phyloP scores from a whole-genome alignment of 2,329 filamentous ascomycete genomes.

The Colletotrichum destructivum region DNA sequence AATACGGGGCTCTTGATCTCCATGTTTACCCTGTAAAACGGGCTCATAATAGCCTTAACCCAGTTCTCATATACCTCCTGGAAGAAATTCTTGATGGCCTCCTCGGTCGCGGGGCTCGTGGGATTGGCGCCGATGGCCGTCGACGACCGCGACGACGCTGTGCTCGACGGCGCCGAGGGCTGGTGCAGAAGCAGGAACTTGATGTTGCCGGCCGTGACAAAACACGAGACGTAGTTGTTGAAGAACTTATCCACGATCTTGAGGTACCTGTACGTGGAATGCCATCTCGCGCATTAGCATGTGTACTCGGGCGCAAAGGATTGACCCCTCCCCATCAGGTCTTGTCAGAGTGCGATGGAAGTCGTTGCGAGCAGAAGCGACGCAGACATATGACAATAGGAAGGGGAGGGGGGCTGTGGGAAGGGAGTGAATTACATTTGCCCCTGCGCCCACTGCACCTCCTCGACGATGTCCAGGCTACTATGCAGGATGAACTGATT shows the following conservation, averaged over 20 bases:
- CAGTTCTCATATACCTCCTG: slow-evolving; percentile 95
- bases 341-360: background rate
- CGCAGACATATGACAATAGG: background rate
- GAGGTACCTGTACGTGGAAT: slow-evolving; percentile 77
- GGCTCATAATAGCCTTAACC: slow-evolving; percentile 97
- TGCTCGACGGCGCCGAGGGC: slow-evolving; percentile 65
- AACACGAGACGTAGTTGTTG: slow-evolving; percentile 94
- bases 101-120: slow-evolving; percentile 90
- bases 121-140: slow-evolving; percentile 88
- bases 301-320: background rate
- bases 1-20: slow-evolving; percentile 91
- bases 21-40: slow-evolving; percentile 91
- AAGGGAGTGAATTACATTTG: slow-evolving; percentile 76
- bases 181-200: slow-evolving; percentile 96
- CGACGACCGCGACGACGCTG: slow-evolving; percentile 66
- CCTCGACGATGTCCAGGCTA: slow-evolving; percentile 94
- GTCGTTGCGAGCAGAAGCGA: background rate
- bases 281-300: slow-evolving; percentile 1
- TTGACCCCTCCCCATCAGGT: background rate
- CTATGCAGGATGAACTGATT: slow-evolving; percentile 98
- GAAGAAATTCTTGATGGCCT: slow-evolving; percentile 96
- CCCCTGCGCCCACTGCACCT: slow-evolving; percentile 92
- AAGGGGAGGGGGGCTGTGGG: background rate
- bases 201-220: slow-evolving; percentile 91
- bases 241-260: slow-evolving; percentile 98